phyloP scores from a whole-genome alignment of 805 yeast genomes.

The Metschnikowia kunwiensis region DNA sequence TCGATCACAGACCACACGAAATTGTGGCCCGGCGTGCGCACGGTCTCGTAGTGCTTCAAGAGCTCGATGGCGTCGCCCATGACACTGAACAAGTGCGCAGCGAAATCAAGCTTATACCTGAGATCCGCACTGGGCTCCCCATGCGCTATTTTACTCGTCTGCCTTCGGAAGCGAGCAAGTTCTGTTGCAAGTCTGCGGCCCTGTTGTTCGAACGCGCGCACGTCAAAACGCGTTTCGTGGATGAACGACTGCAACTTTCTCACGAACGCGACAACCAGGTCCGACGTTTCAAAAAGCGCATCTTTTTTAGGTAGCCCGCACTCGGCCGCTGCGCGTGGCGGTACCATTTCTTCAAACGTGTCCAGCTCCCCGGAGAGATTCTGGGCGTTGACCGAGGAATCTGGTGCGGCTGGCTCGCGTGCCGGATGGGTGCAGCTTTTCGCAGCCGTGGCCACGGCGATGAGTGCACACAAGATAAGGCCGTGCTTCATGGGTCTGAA shows the following conservation, averaged over 20 bases:
- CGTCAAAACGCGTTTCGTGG: neutral
- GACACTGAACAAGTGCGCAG: neutral
- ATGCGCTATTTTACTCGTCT: no score
- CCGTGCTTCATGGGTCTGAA: no score
- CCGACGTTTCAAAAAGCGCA: no score
- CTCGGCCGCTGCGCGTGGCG: neutral
- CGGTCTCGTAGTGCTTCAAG: neutral
- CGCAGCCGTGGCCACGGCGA: no score
- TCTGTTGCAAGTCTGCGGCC: no score
- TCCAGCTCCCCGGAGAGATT: neutral
- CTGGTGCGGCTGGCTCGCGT: no score
- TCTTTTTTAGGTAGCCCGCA: neutral
- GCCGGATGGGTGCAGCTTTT: no score
- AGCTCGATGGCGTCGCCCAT: slow-evolving; percentile 2
- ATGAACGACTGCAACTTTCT: neutral
- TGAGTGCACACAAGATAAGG: no score
- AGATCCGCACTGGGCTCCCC: no score
- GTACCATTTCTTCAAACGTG: slow-evolving; percentile 3
- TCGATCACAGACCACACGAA: slow-evolving; percentile 3
- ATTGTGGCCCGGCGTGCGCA: neutral
- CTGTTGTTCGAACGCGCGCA: slow-evolving; percentile 1
- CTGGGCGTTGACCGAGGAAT: no score
- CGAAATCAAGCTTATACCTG: no score
- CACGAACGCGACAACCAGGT: neutral
- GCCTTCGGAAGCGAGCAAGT: no score